phyloP scores from a whole-genome alignment of 176 grass and related monocot species.

The Urochloa ruziziensis region DNA sequence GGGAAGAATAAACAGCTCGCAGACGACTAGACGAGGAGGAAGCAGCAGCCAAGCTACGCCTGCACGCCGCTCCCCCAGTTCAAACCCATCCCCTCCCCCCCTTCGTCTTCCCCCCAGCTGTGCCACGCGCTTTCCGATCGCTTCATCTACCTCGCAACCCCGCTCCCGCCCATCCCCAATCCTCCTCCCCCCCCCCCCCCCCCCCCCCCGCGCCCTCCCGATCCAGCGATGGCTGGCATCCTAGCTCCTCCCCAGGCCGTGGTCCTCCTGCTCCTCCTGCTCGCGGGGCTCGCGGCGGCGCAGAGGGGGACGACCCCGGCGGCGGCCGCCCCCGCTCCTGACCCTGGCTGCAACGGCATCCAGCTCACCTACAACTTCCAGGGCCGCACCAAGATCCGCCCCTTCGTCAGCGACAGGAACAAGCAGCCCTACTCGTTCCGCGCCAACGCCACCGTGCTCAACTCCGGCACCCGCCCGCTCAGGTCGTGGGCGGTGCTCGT shows the following conservation, averaged over 20 bases:
- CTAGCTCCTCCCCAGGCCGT: slow-evolving; percentile 8
- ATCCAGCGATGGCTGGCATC: slow-evolving; percentile 45
- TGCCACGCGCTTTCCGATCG: slow-evolving; percentile 65
- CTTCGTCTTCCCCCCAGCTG: slow-evolving; percentile 25
- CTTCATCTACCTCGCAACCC: slow-evolving; percentile 37
- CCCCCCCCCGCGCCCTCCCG: neutral
- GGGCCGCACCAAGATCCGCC: slow-evolving; percentile 57
- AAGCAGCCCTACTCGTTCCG: slow-evolving; percentile 72
- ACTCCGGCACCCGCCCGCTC: slow-evolving; percentile 67
- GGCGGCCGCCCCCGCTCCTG: slow-evolving; percentile 61
- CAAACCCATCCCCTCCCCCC: neutral
- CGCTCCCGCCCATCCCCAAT: slow-evolving; percentile 3
- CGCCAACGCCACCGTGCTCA: slow-evolving; percentile 59
- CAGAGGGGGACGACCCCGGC: slow-evolving; percentile 11
- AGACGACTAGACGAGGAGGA: slow-evolving; percentile 3
- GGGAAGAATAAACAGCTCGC: neutral
- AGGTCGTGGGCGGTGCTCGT: slow-evolving; percentile 68
- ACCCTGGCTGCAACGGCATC: slow-evolving; percentile 73
- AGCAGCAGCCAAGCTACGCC: slow-evolving; percentile 32
- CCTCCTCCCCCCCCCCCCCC: neutral
- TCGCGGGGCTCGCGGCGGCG: slow-evolving; percentile 41
- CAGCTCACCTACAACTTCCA: slow-evolving; percentile 49
- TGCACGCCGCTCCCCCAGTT: slow-evolving; percentile 39
- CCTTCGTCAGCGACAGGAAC: slow-evolving; percentile 46
- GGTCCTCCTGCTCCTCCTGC: slow-evolving; percentile 37